Conservation (phyloP, 1,284 basidiomycete species). For the Cutaneotrichosporon daszewskae region DNA sequence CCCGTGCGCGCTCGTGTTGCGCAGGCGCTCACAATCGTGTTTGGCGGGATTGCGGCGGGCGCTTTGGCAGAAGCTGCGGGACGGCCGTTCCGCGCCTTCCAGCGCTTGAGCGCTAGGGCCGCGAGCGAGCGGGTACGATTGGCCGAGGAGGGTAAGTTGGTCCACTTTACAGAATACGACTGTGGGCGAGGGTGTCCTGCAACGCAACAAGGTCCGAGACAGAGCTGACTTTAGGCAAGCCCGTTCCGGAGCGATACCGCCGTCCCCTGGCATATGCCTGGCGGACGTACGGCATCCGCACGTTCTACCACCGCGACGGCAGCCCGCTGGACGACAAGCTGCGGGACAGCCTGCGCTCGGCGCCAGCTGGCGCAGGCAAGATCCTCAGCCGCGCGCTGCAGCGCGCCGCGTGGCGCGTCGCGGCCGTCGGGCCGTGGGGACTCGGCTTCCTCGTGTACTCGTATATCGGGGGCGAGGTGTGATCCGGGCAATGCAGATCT, state of each 20-base stretch:
- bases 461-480: constrained; percentile 47
- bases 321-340: constrained; percentile 2
- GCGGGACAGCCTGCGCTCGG: background rate
- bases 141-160: too few species aligned
- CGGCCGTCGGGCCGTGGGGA: constrained; percentile 45
- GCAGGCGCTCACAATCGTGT: constrained; percentile 43
- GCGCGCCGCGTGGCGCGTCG: constrained; percentile 39
- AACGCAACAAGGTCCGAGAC: too few species aligned
- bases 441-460: constrained; percentile 46
- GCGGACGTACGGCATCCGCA: constrained; percentile 22
- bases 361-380: background rate
- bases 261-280: constrained; percentile 13
- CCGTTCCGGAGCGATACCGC: constrained; percentile 1
- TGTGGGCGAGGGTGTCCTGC: too few species aligned
- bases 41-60: constrained; percentile 40
- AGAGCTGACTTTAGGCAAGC: too few species aligned
- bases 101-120: background rate
- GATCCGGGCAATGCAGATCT: too few species aligned
- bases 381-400: constrained; percentile 10
- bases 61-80: constrained; percentile 37
- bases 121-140: constrained; percentile 7
- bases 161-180: too few species aligned
- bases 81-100: constrained; percentile 32
- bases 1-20: constrained; percentile 42
- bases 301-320: constrained; percentile 27